Percentiles rank a stretch among this genome's conserved stretches.
Evolutionary conservation across 129 eudicot genomes (phyloP).

Genomic region (Saussurea involucrata): DNA sequence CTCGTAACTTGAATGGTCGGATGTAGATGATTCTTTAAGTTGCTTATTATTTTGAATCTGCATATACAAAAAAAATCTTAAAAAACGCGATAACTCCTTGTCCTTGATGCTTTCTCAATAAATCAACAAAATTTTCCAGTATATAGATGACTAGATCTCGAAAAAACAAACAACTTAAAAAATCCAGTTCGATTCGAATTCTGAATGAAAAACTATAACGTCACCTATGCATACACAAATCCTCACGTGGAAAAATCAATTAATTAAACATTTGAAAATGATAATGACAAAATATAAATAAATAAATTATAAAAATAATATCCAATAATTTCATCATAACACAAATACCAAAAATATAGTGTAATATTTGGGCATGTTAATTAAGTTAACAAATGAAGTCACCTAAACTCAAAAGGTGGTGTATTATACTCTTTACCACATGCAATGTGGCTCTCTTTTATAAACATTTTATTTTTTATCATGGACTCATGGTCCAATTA

Average conservation of each 20-base stretch:
- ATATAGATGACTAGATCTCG: no score
- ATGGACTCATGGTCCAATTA: neutral
- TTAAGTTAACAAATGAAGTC: neutral
- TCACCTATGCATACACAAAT: neutral
- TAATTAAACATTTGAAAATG: neutral
- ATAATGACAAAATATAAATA: neutral
- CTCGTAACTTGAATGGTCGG: no score
- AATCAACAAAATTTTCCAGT: no score
- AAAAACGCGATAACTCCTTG: no score
- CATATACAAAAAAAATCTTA: no score
- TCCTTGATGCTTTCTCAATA: no score
- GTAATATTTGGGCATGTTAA: neutral
- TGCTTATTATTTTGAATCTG: no score
- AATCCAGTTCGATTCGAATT: no score
- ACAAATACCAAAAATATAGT: neutral
- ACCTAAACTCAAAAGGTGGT: neutral
- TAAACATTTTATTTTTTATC: neutral
- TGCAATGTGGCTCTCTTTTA: neutral
- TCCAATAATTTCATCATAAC: neutral
- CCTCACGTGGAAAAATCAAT: neutral
- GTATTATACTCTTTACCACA: conserved; percentile 7
- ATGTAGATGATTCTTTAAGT: no score
- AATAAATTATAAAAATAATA: neutral
- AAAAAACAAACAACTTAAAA: no score
- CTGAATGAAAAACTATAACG: neutral